A percentile compares a stretch with the other conserved stretches of the same genome.
phyloP scores from a whole-genome alignment of 2,329 filamentous ascomycete genomes.

The Epichloe sibirici region DNA sequence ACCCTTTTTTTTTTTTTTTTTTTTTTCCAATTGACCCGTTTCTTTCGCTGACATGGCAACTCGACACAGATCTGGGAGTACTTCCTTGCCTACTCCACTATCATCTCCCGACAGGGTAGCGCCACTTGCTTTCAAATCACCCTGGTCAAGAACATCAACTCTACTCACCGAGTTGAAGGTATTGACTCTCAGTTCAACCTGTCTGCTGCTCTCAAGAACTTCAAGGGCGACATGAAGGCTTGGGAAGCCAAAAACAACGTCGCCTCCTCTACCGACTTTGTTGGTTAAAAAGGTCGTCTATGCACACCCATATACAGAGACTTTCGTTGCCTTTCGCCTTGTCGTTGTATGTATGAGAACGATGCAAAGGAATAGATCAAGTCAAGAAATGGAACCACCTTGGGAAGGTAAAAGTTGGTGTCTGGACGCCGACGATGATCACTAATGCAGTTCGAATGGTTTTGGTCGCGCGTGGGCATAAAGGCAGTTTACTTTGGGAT shows the following conservation, averaged over 20 bases:
- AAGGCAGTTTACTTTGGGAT: neutral
- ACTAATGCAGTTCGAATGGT: neutral
- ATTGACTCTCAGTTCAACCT: conserved; percentile 60
- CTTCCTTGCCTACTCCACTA: conserved; percentile 80
- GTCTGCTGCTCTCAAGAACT: conserved; percentile 41
- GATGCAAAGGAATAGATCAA: neutral
- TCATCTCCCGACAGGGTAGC: conserved; percentile 71
- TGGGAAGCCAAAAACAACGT: conserved; percentile 27
- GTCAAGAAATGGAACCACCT: neutral
- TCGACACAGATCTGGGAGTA: conserved; percentile 69
- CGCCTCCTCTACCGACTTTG: conserved; percentile 18
- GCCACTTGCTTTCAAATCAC: conserved; percentile 86
- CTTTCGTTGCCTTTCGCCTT: neutral
- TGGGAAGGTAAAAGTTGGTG: neutral
- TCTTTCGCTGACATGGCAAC: neutral
- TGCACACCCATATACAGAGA: neutral
- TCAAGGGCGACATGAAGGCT: conserved; percentile 20
- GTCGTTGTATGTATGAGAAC: neutral
- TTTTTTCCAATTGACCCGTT: neutral
- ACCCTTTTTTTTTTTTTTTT: neutral
- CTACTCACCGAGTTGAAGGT: conserved; percentile 72
- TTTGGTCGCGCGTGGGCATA: neutral
- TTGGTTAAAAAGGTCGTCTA: conserved; percentile 8
- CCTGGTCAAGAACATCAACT: conserved; percentile 87
- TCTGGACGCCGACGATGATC: neutral